Percentiles rank a stretch among this genome's conserved stretches.
Evolutionary conservation across 1,284 basidiomycete genomes (phyloP).

Genomic region (Boletus sp.): DNA sequence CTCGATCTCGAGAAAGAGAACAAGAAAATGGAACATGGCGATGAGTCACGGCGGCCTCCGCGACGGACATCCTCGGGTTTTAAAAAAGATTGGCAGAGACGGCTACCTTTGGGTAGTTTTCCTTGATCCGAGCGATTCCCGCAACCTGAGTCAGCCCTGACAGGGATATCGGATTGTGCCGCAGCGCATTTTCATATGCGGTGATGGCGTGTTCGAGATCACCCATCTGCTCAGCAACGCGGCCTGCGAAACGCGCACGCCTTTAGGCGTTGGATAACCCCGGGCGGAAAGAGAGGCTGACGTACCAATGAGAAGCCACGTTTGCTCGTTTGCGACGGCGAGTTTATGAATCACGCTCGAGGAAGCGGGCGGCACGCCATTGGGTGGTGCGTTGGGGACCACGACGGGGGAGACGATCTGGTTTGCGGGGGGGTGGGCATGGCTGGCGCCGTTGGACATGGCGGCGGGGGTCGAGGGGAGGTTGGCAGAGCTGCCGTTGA

Average conservation of each 20-base stretch:
- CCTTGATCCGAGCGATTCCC: slow-evolving; percentile 86
- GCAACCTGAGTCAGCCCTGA: slow-evolving; percentile 90
- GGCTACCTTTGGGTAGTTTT: slow-evolving; percentile 81
- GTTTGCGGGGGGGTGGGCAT: slow-evolving; percentile 34
- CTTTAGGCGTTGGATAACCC: slow-evolving; percentile 6
- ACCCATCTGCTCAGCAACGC: slow-evolving; percentile 89
- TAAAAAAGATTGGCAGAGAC: slow-evolving; percentile 37
- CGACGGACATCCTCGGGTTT: slow-evolving; percentile 47
- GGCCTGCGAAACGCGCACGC: slow-evolving; percentile 54
- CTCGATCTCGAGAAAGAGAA: slow-evolving; percentile 33
- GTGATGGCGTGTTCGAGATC: slow-evolving; percentile 87
- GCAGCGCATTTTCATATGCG: slow-evolving; percentile 90
- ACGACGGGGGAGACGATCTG: slow-evolving; percentile 55
- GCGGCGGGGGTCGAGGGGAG: slow-evolving; percentile 44
- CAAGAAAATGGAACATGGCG: slow-evolving; percentile 24
- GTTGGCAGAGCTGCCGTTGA: slow-evolving; percentile 51
- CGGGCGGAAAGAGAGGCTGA: slow-evolving; percentile 19
- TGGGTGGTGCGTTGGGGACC: slow-evolving; percentile 45
- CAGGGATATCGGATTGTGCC: slow-evolving; percentile 89
- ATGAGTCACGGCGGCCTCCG: slow-evolving; percentile 40
- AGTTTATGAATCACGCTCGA: slow-evolving; percentile 69
- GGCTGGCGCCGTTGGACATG: slow-evolving; percentile 48
- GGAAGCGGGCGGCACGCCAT: slow-evolving; percentile 44
- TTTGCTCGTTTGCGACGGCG: slow-evolving; percentile 85
- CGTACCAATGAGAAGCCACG: slow-evolving; percentile 89